Conservation (phyloP, 805 yeast species). For the Monosporozyma solicola region DNA sequence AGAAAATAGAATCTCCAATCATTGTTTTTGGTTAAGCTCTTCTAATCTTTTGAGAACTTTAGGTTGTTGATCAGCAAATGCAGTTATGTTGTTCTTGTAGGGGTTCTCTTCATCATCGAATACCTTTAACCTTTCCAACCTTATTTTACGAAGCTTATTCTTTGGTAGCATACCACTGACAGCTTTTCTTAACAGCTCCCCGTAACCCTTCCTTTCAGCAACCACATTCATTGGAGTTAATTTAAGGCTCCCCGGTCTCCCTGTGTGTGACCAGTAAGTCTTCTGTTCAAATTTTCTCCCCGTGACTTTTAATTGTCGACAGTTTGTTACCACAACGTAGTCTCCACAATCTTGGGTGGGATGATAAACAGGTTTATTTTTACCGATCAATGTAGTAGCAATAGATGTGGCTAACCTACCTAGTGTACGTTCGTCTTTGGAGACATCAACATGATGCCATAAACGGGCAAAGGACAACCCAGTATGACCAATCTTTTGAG, state of each 20-base stretch:
- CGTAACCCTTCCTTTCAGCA: conserved; percentile 70
- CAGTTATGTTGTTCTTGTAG: conserved; percentile 70
- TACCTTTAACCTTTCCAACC: conserved; percentile 77
- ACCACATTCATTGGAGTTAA: conserved; percentile 73
- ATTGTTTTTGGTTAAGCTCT: background rate
- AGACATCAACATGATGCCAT: conserved; percentile 95
- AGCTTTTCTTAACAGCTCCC: conserved; percentile 79
- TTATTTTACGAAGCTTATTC: conserved; percentile 66
- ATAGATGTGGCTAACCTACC: conserved; percentile 90
- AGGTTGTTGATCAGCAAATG: conserved; percentile 70
- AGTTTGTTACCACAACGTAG: conserved; percentile 93
- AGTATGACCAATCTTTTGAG: conserved; percentile 37
- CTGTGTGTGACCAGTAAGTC: conserved; percentile 81
- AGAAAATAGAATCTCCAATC: background rate
- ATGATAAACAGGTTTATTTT: conserved; percentile 87
- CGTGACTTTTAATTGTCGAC: conserved; percentile 69
- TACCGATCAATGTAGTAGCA: conserved; percentile 87
- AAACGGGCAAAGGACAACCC: conserved; percentile 71
- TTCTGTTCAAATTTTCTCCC: conserved; percentile 79
- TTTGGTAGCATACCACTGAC: conserved; percentile 96
- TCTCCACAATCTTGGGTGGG: conserved; percentile 84
- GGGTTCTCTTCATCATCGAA: conserved; percentile 88
- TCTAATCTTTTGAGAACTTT: background rate
- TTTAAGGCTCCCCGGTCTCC: conserved; percentile 83
- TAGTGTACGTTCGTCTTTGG: conserved; percentile 71